Evolutionary conservation across 352 stramenopile species (phyloP).

Genomic region (Salisapilia sapeloensis): DNA sequence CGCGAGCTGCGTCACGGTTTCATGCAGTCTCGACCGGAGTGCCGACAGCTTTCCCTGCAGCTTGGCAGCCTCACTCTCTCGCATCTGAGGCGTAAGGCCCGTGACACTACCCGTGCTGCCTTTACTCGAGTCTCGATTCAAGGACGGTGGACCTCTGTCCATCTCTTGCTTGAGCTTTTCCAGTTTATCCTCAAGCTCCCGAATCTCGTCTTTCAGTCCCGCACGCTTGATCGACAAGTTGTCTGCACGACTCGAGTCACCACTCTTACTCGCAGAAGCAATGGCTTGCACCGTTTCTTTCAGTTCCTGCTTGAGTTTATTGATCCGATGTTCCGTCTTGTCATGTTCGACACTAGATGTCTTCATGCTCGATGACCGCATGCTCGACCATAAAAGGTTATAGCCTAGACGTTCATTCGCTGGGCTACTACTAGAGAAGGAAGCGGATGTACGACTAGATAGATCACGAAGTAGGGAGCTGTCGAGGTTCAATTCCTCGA

Average conservation of each 20-base stretch:
- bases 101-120: not conserved
- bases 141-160: no score
- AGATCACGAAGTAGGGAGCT: no score
- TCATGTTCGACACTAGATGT: no score
- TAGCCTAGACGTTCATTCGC: no score
- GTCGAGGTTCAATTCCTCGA: no score
- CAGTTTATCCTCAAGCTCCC: slow-evolving; percentile 48
- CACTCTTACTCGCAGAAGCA: slow-evolving; percentile 23
- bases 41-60: slow-evolving; percentile 25
- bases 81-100: slow-evolving; percentile 26
- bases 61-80: slow-evolving; percentile 11
- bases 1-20: slow-evolving; percentile 41
- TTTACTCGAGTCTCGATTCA: not conserved
- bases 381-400: no score
- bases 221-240: slow-evolving; percentile 42
- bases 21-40: slow-evolving; percentile 33
- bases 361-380: no score
- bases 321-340: no score
- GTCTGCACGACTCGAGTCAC: slow-evolving; percentile 31
- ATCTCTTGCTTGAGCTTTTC: slow-evolving; percentile 54
- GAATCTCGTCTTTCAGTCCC: slow-evolving; percentile 49
- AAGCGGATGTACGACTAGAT: no score
- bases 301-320: no score
- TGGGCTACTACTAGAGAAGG: no score
- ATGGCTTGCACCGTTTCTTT: slow-evolving; percentile 49